Conservation (phyloP, 2,329 filamentous ascomycete genomes). For the Fusarium nisikadoi region DNA sequence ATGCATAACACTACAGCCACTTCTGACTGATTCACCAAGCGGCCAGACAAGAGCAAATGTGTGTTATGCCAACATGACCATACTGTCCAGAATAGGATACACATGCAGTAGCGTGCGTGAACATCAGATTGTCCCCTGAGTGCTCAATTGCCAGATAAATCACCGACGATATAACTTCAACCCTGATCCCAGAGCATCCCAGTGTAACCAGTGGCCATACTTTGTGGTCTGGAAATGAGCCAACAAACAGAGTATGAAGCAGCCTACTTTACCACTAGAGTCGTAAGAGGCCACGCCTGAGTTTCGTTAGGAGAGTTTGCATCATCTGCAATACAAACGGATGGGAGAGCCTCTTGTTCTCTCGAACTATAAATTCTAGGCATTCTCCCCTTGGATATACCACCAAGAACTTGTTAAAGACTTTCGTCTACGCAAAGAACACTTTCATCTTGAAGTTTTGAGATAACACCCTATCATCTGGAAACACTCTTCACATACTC, state of each 20-base stretch:
- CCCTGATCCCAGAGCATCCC: constrained; percentile 1
- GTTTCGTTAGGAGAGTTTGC: background rate
- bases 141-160: background rate
- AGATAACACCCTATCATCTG: background rate
- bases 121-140: background rate
- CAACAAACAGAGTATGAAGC: constrained; percentile 5
- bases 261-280: background rate
- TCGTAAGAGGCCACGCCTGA: background rate
- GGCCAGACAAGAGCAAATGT: background rate
- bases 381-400: background rate
- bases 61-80: background rate
- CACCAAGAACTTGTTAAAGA: background rate
- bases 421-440: background rate
- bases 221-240: background rate
- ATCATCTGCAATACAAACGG: background rate
- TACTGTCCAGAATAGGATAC: background rate
- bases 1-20: background rate
- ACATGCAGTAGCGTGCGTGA: background rate
- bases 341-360: background rate
- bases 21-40: background rate
- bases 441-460: background rate
- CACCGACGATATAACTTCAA: background rate
- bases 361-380: background rate
- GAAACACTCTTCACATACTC: background rate
- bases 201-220: background rate